Percentiles rank a stretch among this genome's conserved stretches.
These are phyloP conservation scores for Hamigera avellanea DNA, from an alignment of 495 filamentous ascomycete species.

Conservation along the genomic window DNA sequence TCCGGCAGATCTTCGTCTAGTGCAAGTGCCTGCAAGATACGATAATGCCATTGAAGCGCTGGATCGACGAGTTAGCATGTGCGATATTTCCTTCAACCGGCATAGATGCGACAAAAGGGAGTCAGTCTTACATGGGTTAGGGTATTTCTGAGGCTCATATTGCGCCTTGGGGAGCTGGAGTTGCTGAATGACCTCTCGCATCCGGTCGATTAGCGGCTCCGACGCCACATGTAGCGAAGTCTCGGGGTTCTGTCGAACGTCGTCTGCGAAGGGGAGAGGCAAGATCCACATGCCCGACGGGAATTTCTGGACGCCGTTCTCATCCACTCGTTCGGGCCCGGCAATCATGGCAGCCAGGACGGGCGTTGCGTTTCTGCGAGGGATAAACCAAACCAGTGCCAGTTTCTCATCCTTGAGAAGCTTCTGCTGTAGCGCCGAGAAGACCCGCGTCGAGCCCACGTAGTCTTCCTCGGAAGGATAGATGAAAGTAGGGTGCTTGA, in stretches of 20 bases:
- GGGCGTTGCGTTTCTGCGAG: constrained; percentile 67
- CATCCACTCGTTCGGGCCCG: constrained; percentile 53
- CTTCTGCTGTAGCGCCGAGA: constrained; percentile 82
- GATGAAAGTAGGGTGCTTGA: constrained; percentile 79
- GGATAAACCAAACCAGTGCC: constrained; percentile 80
- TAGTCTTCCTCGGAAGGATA: constrained; percentile 88
- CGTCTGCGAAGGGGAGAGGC: constrained; percentile 82
- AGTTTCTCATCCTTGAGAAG: constrained; percentile 66
- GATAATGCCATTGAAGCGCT: constrained; percentile 94
- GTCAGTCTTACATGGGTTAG: constrained; percentile 55
- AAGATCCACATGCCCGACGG: constrained; percentile 86
- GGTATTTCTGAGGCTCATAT: constrained; percentile 79
- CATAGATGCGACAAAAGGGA: background rate
- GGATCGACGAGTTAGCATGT: constrained; percentile 5
- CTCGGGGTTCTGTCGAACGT: constrained; percentile 65
- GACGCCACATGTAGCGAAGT: constrained; percentile 46
- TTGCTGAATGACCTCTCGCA: constrained; percentile 73
- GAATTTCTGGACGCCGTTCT: constrained; percentile 52
- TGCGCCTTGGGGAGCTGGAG: constrained; percentile 77
- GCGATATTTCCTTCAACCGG: background rate
- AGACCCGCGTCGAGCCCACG: constrained; percentile 84
- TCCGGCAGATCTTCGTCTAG: constrained; percentile 86
- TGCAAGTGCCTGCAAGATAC: constrained; percentile 83
- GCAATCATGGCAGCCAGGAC: constrained; percentile 71
- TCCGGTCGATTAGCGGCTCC: constrained; percentile 61